Base-by-base conservation (phyloP, 257 asterid species). In the Plantago major region DNA sequence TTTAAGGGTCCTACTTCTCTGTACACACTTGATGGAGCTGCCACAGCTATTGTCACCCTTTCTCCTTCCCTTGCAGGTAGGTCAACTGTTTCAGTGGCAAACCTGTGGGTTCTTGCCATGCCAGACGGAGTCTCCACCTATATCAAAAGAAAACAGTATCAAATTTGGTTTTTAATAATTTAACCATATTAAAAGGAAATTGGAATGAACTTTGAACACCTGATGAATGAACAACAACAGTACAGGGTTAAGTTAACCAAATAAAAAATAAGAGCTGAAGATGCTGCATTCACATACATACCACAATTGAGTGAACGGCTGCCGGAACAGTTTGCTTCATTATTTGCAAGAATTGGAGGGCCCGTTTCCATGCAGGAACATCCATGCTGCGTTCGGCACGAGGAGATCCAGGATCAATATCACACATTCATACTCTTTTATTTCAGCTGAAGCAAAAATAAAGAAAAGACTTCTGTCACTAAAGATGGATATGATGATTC, bases 371-470 rank as follows among this genome's bases (percentile, higher is more conserved):
- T 64, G 98, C 90, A 76, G 98, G 96, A 74, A 89, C 78, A 66
- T 86, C 95, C 97, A 86, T 83, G 97, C 98, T 89, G 97, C 97
- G 95, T 84, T 84, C 93, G 95, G 88, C 78, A 88, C 86, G 86
- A 89, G 86, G 86, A 92, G 89, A 89, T 85, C 81, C 88, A 75
- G 75, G 88, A 90, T 90, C 94, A 90, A 83, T 80, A 74, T 80
- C 88, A 59, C 71, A 67, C 67, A 74, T 55, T 55, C 68, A 65
- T 53, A 53, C 66, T 62, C 66, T 63, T 68, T 61, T 49, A 72
- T 63, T 61, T 63, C 15, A 58, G 76, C 77, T 66, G 59, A 68
- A 74, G 67, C 63, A 64, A 63, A 63, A 65, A 15, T 50, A 53
- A 61, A 63, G 42, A 46, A 12, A 63, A 49, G 17, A 49, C 12